A percentile compares a stretch with the other conserved stretches of the same genome.
Evolutionary conservation across 257 asterid genomes (phyloP).

Genomic region (Knoxia roxburghii): DNA sequence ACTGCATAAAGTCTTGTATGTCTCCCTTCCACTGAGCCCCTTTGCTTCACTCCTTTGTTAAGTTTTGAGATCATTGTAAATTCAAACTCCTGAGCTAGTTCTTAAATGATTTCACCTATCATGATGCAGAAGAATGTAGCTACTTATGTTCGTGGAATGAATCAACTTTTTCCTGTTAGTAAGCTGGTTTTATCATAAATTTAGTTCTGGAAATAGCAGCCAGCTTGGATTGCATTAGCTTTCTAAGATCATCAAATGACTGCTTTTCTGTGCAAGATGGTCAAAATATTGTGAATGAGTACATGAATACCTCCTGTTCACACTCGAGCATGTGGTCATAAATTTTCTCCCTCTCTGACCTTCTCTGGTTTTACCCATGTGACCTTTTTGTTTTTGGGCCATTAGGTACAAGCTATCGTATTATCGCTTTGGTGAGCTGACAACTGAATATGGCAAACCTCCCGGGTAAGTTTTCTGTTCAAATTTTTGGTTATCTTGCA

Average conservation of each 20-base stretch:
- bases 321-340: not conserved
- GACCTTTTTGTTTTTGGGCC: conserved; percentile 13
- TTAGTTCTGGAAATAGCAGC: not conserved
- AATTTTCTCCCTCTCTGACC: not conserved
- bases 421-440: conserved; percentile 94
- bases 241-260: not conserved
- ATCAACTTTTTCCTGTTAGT: not conserved
- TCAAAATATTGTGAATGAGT: not conserved
- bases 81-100: no score
- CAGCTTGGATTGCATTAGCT: not conserved
- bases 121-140: not conserved
- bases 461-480: conserved; percentile 70
- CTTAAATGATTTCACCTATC: not conserved
- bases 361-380: not conserved
- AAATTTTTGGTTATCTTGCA: not conserved
- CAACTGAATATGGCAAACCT: conserved; percentile 92
- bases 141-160: not conserved
- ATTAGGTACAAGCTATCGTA: conserved; percentile 91
- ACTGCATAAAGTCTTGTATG: not conserved
- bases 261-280: not conserved
- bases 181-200: not conserved
- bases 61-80: not conserved
- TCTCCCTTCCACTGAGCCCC: not conserved
- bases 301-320: not conserved
- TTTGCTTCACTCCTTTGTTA: not conserved